phyloP scores from a whole-genome alignment of 2,329 filamentous ascomycete species.

The Penicillium sumatraense region DNA sequence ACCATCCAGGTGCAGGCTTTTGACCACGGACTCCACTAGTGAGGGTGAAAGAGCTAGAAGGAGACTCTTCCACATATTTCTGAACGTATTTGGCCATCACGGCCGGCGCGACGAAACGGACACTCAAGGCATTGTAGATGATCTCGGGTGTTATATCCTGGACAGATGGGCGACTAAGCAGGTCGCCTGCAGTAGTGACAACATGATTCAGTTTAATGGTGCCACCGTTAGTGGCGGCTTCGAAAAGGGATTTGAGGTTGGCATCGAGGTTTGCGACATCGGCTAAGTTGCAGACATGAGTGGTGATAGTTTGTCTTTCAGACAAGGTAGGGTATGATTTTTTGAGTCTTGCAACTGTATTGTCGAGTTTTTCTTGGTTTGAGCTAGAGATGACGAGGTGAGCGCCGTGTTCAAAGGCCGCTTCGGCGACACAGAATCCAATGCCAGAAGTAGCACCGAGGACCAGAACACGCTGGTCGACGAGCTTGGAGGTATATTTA shows the following conservation, averaged over 20 bases:
- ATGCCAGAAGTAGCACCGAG: conserved; percentile 59
- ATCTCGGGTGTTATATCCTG: conserved; percentile 28
- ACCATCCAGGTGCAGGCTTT: conserved; percentile 41
- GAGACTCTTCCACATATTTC: conserved; percentile 36
- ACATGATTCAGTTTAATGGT: conserved; percentile 53
- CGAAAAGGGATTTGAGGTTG: conserved; percentile 50
- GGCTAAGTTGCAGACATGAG: conserved; percentile 51
- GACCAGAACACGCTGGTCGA: conserved; percentile 49
- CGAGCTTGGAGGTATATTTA: conserved; percentile 22
- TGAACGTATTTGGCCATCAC: conserved; percentile 48
- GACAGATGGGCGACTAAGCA: conserved; percentile 24
- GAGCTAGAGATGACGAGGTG: conserved; percentile 56
- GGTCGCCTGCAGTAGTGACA: conserved; percentile 56
- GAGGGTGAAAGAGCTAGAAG: conserved; percentile 43
- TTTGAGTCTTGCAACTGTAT: conserved; percentile 47
- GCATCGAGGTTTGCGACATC: conserved; percentile 48
- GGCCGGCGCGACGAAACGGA: conserved; percentile 41
- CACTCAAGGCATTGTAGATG: conserved; percentile 27
- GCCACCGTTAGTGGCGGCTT: conserved; percentile 34
- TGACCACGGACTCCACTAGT: conserved; percentile 44
- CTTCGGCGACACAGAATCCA: conserved; percentile 58
- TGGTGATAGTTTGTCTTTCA: conserved; percentile 38
- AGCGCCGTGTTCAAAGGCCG: conserved; percentile 54
- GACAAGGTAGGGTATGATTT: conserved; percentile 45
- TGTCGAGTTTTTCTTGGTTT: conserved; percentile 41